Evolutionary conservation across 2,329 filamentous ascomycete genomes (phyloP).

Genomic region (Penicillium brasilianum): DNA sequence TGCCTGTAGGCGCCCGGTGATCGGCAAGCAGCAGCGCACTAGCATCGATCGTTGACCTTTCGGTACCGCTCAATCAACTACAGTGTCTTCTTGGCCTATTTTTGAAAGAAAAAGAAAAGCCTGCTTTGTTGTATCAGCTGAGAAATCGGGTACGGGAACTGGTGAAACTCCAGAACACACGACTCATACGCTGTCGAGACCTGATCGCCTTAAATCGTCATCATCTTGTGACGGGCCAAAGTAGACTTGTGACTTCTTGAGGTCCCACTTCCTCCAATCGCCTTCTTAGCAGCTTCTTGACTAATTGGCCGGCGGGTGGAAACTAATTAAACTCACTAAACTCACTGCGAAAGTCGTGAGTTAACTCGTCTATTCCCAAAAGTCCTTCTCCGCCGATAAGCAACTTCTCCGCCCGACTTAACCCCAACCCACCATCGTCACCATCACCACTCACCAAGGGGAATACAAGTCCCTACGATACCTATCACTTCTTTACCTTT

Average conservation of each 20-base stretch:
- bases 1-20: background rate
- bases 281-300: background rate
- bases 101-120: background rate
- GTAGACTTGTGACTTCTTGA: background rate
- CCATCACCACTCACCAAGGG: background rate
- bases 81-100: background rate
- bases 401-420: constrained; percentile 11
- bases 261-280: constrained; percentile 7
- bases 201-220: background rate
- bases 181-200: background rate
- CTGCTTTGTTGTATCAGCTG: background rate
- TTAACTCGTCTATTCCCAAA: background rate
- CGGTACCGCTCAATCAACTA: background rate
- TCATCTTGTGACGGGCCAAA: constrained; percentile 10
- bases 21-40: constrained; percentile 8
- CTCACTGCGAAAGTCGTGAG: background rate
- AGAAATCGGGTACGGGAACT: background rate
- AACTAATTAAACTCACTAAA: background rate
- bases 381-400: constrained; percentile 9
- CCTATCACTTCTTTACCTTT: background rate
- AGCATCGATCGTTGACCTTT: background rate
- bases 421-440: constrained; percentile 6
- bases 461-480: background rate
- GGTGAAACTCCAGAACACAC: background rate
- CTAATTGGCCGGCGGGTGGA: background rate